These are phyloP conservation scores for Dendrobium catenatum DNA, from an alignment of 106 monocot species.

Conservation along the genomic window DNA sequence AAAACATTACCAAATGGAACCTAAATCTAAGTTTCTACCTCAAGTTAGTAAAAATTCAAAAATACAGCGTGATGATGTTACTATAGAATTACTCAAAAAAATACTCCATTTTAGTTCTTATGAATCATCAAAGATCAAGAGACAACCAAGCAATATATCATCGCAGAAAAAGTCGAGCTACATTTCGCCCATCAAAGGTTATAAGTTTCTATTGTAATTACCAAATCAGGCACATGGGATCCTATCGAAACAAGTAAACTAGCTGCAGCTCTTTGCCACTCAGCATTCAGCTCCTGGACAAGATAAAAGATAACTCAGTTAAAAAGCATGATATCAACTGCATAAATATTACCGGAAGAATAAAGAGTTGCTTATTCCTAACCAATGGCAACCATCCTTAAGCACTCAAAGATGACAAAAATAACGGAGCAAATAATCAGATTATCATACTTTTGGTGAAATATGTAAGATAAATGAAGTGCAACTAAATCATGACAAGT, in stretches of 20 bases:
- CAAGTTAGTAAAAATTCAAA: neutral
- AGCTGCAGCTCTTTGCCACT: slow-evolving; percentile 91
- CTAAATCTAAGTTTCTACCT: neutral
- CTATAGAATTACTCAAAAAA: neutral
- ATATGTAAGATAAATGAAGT: neutral
- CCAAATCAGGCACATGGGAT: slow-evolving; percentile 86
- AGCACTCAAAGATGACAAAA: neutral
- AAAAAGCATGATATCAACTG: neutral
- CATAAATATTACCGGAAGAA: neutral
- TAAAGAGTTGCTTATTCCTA: too few relatives aligned
- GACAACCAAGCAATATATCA: neutral
- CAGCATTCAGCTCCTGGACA: slow-evolving; percentile 70
- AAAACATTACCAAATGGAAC: neutral
- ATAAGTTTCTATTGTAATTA: slow-evolving; percentile 15
- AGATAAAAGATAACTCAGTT: neutral
- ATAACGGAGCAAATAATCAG: neutral
- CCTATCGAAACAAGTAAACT: slow-evolving; percentile 90
- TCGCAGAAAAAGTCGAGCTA: neutral
- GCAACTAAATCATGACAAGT: neutral
- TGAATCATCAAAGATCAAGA: neutral
- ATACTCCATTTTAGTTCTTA: neutral
- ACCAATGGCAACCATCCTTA: neutral
- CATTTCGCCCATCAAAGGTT: neutral
- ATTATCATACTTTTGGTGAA: neutral
- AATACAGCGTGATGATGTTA: neutral